Evolutionary conservation across 768 basidiomycete species (phyloP), one percentile per base, ranked within the genome.

Genomic region (Termitomyces sp.): DNA sequence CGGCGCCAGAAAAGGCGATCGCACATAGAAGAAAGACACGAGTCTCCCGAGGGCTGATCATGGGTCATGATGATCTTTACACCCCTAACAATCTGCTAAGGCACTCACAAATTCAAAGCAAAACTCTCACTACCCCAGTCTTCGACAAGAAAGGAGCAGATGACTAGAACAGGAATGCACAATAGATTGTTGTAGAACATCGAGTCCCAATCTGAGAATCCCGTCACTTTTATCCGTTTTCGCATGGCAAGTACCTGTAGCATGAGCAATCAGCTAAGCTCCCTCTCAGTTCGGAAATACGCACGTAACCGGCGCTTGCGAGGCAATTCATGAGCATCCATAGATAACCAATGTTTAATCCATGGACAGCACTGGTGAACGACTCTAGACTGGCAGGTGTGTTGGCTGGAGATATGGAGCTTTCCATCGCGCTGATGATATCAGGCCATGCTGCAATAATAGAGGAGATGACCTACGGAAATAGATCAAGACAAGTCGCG

Each of bases 131-230:
- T 77, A 39, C 89, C 84, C 97, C 97, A 99, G 71, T 97, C 87
- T 76, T 99, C 97, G 35, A 90, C 75, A 52, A 94, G 65, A 65
- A 98, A 65, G 9, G 96, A 97, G 70, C 89, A 93, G 55, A 93
- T 68, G 58, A 83, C 81, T 48, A 99, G 79, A 42, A 98, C 87
- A 5, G 97, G 97, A 67, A 98, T 96, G 20, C 94, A 96, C 55
- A 98, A 78, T 49, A 98, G 72, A 74, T 98, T 99, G 79, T 96
- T 97, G 80, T 98, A 98, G 78, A 94, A 96, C 95, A 98, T 98
- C 13, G 95, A 89, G 70, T 98, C 96, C 96, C 95, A 97, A 69
- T 99, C 96, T 53, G 94, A 83, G 78, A 98, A 98, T 20, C 93
- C 93, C 16, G 94, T 98, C 45, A 81, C 74, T 78, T 98, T 98